A percentile compares a stretch with the other conserved stretches of the same genome.
phyloP scores from a whole-genome alignment of 2,329 filamentous ascomycete species.

The Plenodomus lindquistii region DNA sequence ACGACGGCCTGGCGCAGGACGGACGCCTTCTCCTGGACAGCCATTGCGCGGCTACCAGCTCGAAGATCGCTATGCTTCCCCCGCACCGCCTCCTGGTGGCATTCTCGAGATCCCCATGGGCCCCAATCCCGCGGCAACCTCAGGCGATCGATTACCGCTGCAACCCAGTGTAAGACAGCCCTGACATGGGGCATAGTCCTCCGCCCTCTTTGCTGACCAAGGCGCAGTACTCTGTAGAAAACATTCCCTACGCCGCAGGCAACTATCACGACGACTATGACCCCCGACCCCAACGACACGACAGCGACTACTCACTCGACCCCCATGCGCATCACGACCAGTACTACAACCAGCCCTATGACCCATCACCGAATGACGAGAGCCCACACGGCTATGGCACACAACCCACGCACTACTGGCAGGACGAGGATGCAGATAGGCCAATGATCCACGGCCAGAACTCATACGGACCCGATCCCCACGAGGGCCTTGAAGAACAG shows the following conservation, averaged over 20 bases:
- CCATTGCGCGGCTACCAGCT: conserved; percentile 79
- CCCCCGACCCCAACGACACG: conserved; percentile 52
- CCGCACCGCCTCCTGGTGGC: conserved; percentile 43
- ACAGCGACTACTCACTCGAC: conserved; percentile 73
- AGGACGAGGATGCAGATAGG: conserved; percentile 70
- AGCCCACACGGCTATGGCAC: conserved; percentile 58
- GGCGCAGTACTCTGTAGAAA: conserved; percentile 69
- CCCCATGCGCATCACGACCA: conserved; percentile 85
- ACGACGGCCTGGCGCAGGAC: conserved; percentile 47
- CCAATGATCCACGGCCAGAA: conserved; percentile 74
- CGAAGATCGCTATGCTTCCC: conserved; percentile 70
- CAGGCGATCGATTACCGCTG: conserved; percentile 76
- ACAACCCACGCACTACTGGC: conserved; percentile 59
- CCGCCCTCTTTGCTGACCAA: conserved; percentile 18
- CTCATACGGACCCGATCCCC: conserved; percentile 64
- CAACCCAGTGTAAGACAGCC: conserved; percentile 79
- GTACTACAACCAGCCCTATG: conserved; percentile 83
- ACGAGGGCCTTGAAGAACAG: conserved; percentile 52
- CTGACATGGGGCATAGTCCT: no score
- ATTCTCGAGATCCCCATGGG: conserved; percentile 70
- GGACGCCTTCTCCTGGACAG: conserved; percentile 75
- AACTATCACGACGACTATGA: conserved; percentile 60
- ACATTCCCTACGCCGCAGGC: conserved; percentile 68
- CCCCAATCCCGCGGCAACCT: conserved; percentile 58
- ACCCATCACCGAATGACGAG: conserved; percentile 66